A percentile compares a stretch with the other conserved stretches of the same genome.
Evolutionary conservation across 768 basidiomycete genomes (phyloP).

Genomic region (Hericium rajendrae): DNA sequence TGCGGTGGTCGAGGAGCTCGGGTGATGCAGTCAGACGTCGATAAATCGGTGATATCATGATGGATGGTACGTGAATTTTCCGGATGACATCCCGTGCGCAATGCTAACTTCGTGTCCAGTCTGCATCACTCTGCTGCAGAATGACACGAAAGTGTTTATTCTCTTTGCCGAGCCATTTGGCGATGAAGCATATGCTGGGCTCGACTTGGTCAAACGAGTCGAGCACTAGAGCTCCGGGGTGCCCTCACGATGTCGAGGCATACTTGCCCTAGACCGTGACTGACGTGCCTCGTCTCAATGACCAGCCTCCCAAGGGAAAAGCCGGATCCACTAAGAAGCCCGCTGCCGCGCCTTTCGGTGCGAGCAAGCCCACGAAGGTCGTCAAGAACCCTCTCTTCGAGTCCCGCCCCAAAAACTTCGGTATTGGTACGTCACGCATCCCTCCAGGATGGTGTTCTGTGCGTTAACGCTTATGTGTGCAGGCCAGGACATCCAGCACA

Average conservation of each 20-base stretch:
- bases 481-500: conserved; percentile 93
- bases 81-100: conserved; percentile 12
- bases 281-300: conserved; percentile 75
- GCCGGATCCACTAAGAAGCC: conserved; percentile 78
- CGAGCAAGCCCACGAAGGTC: conserved; percentile 60
- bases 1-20: neutral
- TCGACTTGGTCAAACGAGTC: conserved; percentile 15
- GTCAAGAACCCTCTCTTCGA: conserved; percentile 98
- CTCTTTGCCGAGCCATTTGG: conserved; percentile 27
- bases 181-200: conserved; percentile 39
- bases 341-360: conserved; percentile 75
- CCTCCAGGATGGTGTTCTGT: neutral
- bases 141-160: conserved; percentile 1
- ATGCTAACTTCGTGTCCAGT: neutral
- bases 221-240: conserved; percentile 44
- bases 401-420: conserved; percentile 83
- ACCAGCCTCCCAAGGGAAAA: conserved; percentile 65
- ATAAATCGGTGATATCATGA: conserved; percentile 3
- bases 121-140: neutral
- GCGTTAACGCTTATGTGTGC: neutral
- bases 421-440: conserved; percentile 59
- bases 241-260: conserved; percentile 23
- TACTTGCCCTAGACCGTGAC: conserved; percentile 17
- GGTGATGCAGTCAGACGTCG: neutral
- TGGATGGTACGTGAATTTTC: conserved; percentile 21